phyloP scores from a whole-genome alignment of 2,329 filamentous ascomycete genomes.

The Fonsecaea monophora region DNA sequence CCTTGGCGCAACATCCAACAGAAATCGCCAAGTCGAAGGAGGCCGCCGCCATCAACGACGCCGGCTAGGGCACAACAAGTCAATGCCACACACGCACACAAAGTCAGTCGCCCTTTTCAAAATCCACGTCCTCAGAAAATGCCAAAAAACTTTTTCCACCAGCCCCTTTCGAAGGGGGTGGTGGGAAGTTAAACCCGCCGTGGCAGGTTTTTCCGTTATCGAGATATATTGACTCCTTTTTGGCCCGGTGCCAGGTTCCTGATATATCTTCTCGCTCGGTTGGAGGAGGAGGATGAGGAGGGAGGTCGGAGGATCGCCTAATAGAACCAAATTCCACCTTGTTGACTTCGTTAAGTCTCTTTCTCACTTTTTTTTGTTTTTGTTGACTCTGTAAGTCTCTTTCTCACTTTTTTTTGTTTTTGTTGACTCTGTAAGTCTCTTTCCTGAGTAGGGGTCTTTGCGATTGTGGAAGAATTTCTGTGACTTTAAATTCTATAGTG shows the following conservation, averaged over 20 bases:
- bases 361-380: not conserved
- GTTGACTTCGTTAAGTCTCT: slow-evolving; percentile 4
- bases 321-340: not conserved
- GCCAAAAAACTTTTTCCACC: not conserved
- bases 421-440: slow-evolving; percentile 2
- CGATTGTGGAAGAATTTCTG: not conserved
- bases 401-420: not conserved
- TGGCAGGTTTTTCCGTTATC: not conserved
- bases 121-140: not conserved
- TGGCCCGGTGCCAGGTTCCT: not conserved
- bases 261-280: not conserved
- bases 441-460: slow-evolving; percentile 7
- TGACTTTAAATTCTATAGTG: not conserved
- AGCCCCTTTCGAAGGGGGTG: slow-evolving; percentile 1
- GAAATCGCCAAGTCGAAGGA: not conserved
- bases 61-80: not conserved
- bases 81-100: not conserved
- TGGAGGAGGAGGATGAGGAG: not conserved
- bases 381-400: slow-evolving; percentile 2
- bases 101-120: not conserved
- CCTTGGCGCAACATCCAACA: too few relatives aligned
- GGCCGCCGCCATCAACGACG: not conserved
- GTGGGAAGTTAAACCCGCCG: slow-evolving; percentile 2
- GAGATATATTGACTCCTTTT: not conserved
- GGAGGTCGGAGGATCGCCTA: not conserved